Evolutionary conservation across 768 basidiomycete genomes (phyloP).

Genomic region (Boletus edulis): DNA sequence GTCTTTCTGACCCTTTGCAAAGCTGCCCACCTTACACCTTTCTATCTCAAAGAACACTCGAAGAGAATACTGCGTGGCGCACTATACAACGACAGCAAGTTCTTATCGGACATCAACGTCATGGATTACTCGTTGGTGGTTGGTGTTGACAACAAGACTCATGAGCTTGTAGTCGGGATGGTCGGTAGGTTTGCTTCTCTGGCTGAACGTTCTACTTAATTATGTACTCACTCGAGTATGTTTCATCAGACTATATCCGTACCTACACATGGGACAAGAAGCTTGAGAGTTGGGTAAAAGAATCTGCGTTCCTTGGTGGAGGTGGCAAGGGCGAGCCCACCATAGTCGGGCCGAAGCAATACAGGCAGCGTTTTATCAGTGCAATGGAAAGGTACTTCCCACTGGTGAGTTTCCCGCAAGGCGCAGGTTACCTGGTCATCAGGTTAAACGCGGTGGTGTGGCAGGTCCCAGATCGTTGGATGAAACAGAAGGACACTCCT

Average conservation of each 20-base stretch:
- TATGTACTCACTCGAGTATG: conserved; percentile 3
- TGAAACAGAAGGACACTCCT: conserved; percentile 78
- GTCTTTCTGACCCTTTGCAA: conserved; percentile 9
- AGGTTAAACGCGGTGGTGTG: neutral
- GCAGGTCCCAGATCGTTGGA: conserved; percentile 88
- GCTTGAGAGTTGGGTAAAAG: conserved; percentile 97
- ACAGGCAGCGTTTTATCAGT: conserved; percentile 80
- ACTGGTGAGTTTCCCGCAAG: conserved; percentile 47
- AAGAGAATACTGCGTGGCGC: conserved; percentile 91
- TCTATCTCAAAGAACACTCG: conserved; percentile 95
- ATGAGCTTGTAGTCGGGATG: conserved; percentile 94
- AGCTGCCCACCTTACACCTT: conserved; percentile 86
- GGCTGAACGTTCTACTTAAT: neutral
- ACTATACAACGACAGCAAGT: conserved; percentile 93
- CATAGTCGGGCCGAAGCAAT: conserved; percentile 94
- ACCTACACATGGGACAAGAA: conserved; percentile 99
- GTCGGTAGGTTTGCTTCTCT: conserved; percentile 63
- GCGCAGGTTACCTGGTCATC: neutral
- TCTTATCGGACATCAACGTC: conserved; percentile 90
- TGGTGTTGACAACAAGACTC: conserved; percentile 85
- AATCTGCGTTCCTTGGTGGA: conserved; percentile 85
- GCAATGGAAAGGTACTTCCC: conserved; percentile 93
- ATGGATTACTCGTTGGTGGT: conserved; percentile 98
- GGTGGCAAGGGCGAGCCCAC: conserved; percentile 88
- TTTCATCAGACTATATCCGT: conserved; percentile 76